phyloP scores from a whole-genome alignment of 1,284 basidiomycete genomes.

The Ceratobasidium sp. region DNA sequence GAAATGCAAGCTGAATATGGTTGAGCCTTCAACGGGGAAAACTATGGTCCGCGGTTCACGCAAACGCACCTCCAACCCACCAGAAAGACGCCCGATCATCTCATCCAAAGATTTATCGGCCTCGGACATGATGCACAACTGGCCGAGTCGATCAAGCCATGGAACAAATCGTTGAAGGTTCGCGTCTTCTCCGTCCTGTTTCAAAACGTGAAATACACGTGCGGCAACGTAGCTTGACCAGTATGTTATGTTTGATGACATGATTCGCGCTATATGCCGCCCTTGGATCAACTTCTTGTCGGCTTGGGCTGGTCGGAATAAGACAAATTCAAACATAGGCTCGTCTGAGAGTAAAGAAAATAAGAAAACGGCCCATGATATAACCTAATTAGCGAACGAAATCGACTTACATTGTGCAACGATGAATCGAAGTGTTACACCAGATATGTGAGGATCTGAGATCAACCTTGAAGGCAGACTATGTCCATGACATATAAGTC shows the following conservation, averaged over 20 bases:
- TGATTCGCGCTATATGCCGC: neutral
- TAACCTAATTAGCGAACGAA: neutral
- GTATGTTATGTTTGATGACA: constrained; percentile 12
- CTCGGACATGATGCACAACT: neutral
- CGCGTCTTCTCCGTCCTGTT: constrained; percentile 1
- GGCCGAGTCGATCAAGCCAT: constrained; percentile 1
- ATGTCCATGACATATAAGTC: neutral
- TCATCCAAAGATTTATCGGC: neutral
- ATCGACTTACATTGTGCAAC: constrained; percentile 14
- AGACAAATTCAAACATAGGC: constrained; percentile 14
- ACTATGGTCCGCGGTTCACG: neutral
- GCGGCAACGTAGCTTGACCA: constrained; percentile 29
- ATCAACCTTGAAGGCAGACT: neutral
- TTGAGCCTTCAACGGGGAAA: neutral
- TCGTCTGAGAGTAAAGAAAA: neutral
- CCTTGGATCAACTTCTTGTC: neutral
- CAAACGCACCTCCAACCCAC: constrained; percentile 15
- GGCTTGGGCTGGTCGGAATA: neutral
- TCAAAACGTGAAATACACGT: neutral
- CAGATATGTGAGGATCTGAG: neutral
- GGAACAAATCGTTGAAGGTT: neutral
- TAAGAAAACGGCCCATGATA: no score
- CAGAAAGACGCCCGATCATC: neutral
- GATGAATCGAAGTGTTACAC: neutral
- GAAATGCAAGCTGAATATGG: neutral